Base-by-base conservation (phyloP, 805 yeast genomes). In the Starmera dryadoides region DNA sequence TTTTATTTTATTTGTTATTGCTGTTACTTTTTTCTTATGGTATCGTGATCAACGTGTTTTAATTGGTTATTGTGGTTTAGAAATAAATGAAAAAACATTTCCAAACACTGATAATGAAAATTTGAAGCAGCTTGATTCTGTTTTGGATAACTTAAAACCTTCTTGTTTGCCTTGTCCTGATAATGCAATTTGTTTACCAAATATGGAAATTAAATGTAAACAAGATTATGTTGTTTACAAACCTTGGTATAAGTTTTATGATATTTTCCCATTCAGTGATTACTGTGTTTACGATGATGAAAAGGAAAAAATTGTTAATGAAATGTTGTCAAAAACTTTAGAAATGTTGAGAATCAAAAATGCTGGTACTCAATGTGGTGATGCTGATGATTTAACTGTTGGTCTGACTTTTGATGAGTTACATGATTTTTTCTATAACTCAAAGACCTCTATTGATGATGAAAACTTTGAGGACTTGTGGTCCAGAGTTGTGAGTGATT, bases 401-500 rank as follows among this genome's bases (percentile, higher is more conserved):
- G 85, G 85, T 4, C 64, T 80, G 29, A 50, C 63, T 4, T 58
- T 67, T 33, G 58, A 51, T 2, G 83, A 76, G 34, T 58, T 80
- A 28, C 77, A 75, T 49, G 71, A 73, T 35, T 64, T 77, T 35
- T 69, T 80, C 43, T 51, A 55, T 32, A 62, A 58, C 39, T 49
- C 68, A 42, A 56, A 33, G 32, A 21, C 45, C 5, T 30, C 45
- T 2, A 46, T 65, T 22, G 53, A 51, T 33, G 74, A 68, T 39
- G 78, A 76, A 28, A 93, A 86, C 45, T 85, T 83, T 56, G 81
- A 82, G 47, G 82, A 77, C 42, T 68, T 84, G 42, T 87, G 95
- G 95, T 53, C 55, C 20, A 73, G 76, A 49, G 81, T 81, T n/a
- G 53, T 79, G 3, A 56, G 64, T 28, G 81, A 78, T 49, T 68